phyloP scores from a whole-genome alignment of 1,139 yeast species.

The Spathaspora sp. region DNA sequence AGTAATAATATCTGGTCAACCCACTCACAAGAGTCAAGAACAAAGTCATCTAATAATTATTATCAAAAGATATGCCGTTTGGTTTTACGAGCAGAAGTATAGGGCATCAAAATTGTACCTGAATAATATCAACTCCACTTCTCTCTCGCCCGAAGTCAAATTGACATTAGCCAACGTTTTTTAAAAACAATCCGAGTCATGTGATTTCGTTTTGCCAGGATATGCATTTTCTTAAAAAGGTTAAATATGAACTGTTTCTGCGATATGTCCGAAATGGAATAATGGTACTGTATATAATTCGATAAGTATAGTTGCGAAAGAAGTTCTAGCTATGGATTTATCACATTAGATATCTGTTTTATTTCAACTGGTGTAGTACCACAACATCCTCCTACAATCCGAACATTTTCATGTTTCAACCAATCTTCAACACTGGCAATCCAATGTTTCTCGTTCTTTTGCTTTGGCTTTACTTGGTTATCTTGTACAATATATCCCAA shows the following conservation, averaged over 20 bases:
- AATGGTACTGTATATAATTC: background rate
- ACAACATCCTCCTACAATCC: slow-evolving; percentile 59
- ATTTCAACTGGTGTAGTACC: slow-evolving; percentile 52
- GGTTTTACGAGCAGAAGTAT: no score
- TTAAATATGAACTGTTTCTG: background rate
- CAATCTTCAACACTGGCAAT: slow-evolving; percentile 29
- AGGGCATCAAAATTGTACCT: no score
- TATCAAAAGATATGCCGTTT: background rate
- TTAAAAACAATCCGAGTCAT: background rate
- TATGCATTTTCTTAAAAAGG: background rate
- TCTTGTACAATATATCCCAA: slow-evolving; percentile 30
- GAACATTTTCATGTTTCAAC: slow-evolving; percentile 29
- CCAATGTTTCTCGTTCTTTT: slow-evolving; percentile 25
- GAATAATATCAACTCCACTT: no score
- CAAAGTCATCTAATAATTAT: background rate
- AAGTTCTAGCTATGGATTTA: background rate
- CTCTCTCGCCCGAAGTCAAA: background rate
- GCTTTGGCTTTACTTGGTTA: slow-evolving; percentile 6
- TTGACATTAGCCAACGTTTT: background rate
- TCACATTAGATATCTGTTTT: slow-evolving; percentile 1
- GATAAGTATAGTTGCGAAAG: background rate
- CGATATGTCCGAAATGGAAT: background rate
- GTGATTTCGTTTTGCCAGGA: background rate
- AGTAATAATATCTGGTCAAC: background rate
- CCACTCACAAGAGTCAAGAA: background rate